Evolutionary conservation across 140 eudicot species (phyloP).

Genomic region (Senecio squalidus): DNA sequence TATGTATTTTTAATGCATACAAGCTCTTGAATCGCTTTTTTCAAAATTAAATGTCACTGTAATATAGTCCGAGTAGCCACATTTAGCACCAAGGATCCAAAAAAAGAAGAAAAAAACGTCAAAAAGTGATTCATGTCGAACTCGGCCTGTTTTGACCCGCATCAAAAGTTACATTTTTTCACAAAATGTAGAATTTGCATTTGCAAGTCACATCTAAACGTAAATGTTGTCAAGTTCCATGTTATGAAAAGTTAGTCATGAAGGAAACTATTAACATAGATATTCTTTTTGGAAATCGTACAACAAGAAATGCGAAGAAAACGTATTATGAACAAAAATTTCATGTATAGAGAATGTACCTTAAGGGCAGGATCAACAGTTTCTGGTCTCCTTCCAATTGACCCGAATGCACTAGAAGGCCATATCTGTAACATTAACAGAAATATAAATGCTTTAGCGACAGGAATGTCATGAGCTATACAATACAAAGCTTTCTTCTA

Average conservation of each 20-base stretch:
- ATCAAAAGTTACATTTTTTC: background rate
- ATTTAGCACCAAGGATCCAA: too few relatives aligned
- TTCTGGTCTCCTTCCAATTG: constrained; percentile 28
- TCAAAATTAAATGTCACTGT: background rate
- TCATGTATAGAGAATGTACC: constrained; percentile 14
- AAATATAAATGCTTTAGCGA: background rate
- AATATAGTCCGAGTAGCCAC: too few relatives aligned
- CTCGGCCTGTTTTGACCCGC: background rate
- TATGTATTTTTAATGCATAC: background rate
- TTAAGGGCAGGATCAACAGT: constrained; percentile 24
- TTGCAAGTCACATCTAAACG: background rate
- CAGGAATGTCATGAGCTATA: background rate
- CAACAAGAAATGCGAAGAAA: background rate
- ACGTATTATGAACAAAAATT: background rate
- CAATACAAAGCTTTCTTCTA: background rate
- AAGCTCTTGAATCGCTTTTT: background rate
- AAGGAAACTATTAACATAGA: background rate
- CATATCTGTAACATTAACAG: constrained; percentile 32
- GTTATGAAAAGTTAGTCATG: background rate
- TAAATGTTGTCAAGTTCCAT: background rate
- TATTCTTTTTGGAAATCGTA: background rate
- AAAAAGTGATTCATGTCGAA: background rate
- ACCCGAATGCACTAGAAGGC: constrained; percentile 49
- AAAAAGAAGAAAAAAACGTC: background rate
- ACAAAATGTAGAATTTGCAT: background rate